A percentile compares a stretch with the other conserved stretches of the same genome.
Conservation (phyloP, 768 basidiomycete genomes). For the Suillus subluteus region DNA sequence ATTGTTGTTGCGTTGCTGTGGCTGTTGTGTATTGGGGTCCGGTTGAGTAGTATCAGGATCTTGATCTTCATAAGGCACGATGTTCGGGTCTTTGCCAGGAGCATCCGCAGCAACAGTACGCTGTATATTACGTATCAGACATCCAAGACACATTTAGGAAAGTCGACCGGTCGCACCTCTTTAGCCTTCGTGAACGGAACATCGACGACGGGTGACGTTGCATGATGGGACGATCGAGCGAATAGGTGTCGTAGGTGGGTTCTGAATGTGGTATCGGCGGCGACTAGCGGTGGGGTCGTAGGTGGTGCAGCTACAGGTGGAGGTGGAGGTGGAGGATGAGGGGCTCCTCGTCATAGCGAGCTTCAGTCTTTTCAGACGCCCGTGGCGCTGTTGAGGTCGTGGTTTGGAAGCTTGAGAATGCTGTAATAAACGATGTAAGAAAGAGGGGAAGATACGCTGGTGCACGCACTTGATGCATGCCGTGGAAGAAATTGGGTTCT, state of each 20-base stretch:
- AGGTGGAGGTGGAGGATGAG: neutral
- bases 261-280: neutral
- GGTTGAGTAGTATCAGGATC: too few species aligned
- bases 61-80: too few species aligned
- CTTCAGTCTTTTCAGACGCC: neutral
- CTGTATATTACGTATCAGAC: neutral
- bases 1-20: too few species aligned
- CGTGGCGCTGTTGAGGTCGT: neutral
- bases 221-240: neutral
- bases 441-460: neutral
- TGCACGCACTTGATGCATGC: neutral
- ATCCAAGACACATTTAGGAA: neutral
- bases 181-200: neutral
- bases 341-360: neutral
- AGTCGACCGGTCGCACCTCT: neutral
- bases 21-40: too few species aligned
- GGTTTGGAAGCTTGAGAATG: neutral
- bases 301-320: neutral
- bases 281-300: neutral
- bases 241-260: neutral
- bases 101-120: neutral
- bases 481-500: neutral
- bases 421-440: neutral
- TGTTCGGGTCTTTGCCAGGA: neutral
- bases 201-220: neutral